Base-by-base conservation (phyloP, 306 rosid genomes). In the Arachis stenosperma region DNA sequence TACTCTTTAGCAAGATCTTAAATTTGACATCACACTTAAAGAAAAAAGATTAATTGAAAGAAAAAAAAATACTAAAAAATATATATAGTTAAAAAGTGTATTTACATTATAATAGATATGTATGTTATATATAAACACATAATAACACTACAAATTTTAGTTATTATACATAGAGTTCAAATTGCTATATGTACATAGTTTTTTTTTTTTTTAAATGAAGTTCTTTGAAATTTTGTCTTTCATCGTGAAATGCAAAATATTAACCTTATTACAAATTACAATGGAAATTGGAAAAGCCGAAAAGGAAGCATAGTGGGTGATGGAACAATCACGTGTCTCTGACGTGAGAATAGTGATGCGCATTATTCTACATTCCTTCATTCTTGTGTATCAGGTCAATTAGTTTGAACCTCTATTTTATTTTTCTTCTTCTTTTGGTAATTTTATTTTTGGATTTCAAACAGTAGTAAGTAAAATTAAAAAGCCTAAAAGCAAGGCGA, bases 251-350 rank as follows among this genome's bases (percentile, higher is more conserved):
- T 30, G 64, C n/a, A 17, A 3, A 53, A 53, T 69, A 60, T 51
- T 58, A 40, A 69, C 70, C 41, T 43, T 80, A 62, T 40, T 13
- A 22, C 27, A 22, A 22, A 22, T 22, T 22, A 22, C 27, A 22
- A 22, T 22, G 27, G 27, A 22, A 22, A 22, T 22, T 22, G 27
- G 27, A 22, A 55, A 11, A 63, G n/a, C 48, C 2, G 14, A 65
- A 47, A 51, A 22, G 27, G 59, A 46, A 69, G 74, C 74, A 30
- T 61, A 77, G 78, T 71, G 86, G 79, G 78, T 71, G 86, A 79
- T 67, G 81, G 72, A 84, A 86, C 33, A 61, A 74, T 79, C 86
- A 84, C 82, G 74, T 79, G 81, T 59, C 15, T 7, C 40, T 69
- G 83, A 73, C 81, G 84, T 59, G 81, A 76, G 59, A 44, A 42